phyloP scores from a whole-genome alignment of 345 rosid genomes.

The Eucalyptus cloeziana region DNA sequence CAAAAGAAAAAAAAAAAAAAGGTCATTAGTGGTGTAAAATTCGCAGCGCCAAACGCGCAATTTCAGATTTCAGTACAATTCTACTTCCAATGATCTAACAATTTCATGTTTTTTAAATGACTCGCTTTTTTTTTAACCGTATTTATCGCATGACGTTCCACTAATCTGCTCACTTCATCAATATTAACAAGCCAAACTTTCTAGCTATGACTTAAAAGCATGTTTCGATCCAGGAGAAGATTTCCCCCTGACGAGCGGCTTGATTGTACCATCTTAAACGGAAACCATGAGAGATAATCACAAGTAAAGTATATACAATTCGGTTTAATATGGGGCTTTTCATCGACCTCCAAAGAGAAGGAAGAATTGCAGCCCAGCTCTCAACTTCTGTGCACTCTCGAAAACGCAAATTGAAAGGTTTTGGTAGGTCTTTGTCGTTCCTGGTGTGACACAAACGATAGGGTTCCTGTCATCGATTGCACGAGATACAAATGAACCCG shows the following conservation, averaged over 20 bases:
- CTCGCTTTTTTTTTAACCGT: too few species aligned
- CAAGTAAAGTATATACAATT: neutral
- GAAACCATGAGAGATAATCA: neutral
- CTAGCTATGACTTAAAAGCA: neutral
- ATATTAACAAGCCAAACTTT: too few species aligned
- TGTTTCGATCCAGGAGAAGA: too few species aligned
- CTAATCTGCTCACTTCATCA: too few species aligned
- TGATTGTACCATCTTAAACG: too few species aligned
- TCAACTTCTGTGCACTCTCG: neutral
- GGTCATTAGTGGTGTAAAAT: neutral
- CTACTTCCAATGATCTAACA: neutral
- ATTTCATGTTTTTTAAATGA: neutral
- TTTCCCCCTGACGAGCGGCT: too few species aligned
- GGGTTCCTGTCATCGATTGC: neutral
- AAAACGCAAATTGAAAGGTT: too few species aligned
- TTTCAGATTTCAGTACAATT: neutral
- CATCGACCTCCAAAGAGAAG: neutral
- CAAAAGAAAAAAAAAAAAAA: too few species aligned
- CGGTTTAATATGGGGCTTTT: neutral
- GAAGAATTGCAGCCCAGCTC: neutral
- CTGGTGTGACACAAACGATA: too few species aligned
- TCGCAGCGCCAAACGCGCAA: neutral
- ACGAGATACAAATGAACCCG: neutral
- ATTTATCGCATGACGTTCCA: too few species aligned
- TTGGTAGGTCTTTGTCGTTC: too few species aligned